Conservation (phyloP, 495 filamentous ascomycete genomes). For the Lophiotrema nucula region DNA sequence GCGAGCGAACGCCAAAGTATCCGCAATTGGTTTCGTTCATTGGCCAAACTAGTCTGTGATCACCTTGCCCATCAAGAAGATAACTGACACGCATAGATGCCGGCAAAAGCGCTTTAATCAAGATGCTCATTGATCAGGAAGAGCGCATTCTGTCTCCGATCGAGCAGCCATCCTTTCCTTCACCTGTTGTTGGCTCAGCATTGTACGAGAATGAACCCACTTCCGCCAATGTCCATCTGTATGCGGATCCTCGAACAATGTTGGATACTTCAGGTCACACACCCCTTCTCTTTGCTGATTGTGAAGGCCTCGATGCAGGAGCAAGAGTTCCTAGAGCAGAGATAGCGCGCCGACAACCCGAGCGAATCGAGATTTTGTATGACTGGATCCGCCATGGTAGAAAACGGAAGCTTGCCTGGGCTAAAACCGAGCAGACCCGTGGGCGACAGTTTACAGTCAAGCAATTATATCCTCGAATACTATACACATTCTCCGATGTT, state of each 20-base stretch:
- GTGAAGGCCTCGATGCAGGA: constrained; percentile 41
- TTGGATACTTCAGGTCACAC: not conserved
- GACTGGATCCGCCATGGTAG: constrained; percentile 2
- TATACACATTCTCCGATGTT: constrained; percentile 43
- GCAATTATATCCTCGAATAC: constrained; percentile 39
- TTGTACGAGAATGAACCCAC: constrained; percentile 30
- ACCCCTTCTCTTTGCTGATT: constrained; percentile 41
- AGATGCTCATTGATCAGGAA: constrained; percentile 9
- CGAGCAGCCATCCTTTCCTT: not conserved
- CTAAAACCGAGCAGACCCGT: constrained; percentile 4
- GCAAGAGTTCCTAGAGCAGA: constrained; percentile 21
- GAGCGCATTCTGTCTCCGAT: not conserved
- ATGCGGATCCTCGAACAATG: constrained; percentile 28
- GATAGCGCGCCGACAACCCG: not conserved
- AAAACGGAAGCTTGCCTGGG: constrained; percentile 11
- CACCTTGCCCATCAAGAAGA: not conserved
- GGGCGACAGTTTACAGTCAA: constrained; percentile 32
- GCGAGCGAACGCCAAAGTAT: not conserved
- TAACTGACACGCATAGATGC: constrained; percentile 1
- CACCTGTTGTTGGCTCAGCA: constrained; percentile 14
- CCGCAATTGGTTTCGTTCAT: constrained; percentile 21
- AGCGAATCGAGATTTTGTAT: no score
- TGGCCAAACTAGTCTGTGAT: constrained; percentile 13
- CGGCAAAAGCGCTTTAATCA: constrained; percentile 25
- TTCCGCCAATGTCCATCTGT: constrained; percentile 42